Evolutionary conservation across 345 rosid species (phyloP).

Genomic region (Iberis pinnata): DNA sequence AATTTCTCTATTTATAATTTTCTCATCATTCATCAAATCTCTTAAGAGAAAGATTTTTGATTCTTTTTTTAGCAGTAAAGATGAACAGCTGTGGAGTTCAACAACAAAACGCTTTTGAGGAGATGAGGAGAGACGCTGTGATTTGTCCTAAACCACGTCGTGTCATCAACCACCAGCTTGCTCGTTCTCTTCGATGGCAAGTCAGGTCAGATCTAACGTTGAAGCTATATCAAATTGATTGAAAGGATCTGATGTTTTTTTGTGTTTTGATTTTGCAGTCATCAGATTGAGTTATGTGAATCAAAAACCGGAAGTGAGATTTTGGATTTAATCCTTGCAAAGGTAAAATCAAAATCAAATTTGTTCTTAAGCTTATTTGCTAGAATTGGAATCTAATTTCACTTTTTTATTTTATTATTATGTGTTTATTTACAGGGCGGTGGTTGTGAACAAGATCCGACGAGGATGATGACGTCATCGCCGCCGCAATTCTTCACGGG

Average conservation of each 20-base stretch:
- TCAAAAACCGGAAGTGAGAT: slow-evolving; percentile 53
- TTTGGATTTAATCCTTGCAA: slow-evolving; percentile 65
- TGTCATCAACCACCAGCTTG: slow-evolving; percentile 27
- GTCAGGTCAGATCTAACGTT: slow-evolving; percentile 43
- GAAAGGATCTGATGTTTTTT: not conserved
- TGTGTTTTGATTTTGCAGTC: slow-evolving; percentile 37
- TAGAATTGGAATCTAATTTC: too few species aligned
- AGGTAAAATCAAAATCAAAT: too few species aligned
- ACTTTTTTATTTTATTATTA: too few species aligned
- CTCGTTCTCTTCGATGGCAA: slow-evolving; percentile 52
- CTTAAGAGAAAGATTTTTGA: not conserved
- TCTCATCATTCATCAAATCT: not conserved
- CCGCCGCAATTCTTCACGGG: slow-evolving; percentile 79
- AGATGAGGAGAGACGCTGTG: slow-evolving; percentile 44
- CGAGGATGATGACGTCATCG: slow-evolving; percentile 4
- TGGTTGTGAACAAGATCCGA: slow-evolving; percentile 36
- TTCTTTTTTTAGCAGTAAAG: slow-evolving; percentile 1
- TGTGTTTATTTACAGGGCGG: too few species aligned
- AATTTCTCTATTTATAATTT: not conserved
- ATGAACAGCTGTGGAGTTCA: slow-evolving; percentile 65
- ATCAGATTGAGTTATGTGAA: slow-evolving; percentile 45
- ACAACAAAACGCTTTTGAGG: slow-evolving; percentile 37
- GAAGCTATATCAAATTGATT: too few species aligned
- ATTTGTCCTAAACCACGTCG: slow-evolving; percentile 82
- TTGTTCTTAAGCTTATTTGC: too few species aligned